phyloP scores from a whole-genome alignment of 2,329 filamentous ascomycete genomes.

The Penicillium corylophilum region DNA sequence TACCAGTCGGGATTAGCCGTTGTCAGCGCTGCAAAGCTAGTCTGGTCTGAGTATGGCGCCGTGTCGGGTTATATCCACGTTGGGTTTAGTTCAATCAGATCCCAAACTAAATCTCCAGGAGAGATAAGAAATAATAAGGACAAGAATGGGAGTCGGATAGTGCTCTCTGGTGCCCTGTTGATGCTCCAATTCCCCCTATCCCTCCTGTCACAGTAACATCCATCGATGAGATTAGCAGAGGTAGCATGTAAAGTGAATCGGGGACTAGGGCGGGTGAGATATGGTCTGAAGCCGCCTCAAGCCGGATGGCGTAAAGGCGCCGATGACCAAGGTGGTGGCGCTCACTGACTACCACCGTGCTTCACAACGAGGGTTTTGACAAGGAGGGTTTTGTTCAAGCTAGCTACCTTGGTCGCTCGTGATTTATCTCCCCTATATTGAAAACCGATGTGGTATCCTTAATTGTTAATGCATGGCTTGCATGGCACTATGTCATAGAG shows the following conservation, averaged over 20 bases:
- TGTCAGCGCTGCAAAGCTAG: background rate
- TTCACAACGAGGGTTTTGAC: background rate
- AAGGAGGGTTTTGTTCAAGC: background rate
- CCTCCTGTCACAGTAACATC: background rate
- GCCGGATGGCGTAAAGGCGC: background rate
- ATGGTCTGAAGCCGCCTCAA: background rate
- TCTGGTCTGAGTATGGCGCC: background rate
- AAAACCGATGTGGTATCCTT: background rate
- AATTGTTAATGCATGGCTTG: too few species aligned
- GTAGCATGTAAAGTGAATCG: background rate
- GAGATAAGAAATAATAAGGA: background rate
- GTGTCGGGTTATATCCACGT: background rate
- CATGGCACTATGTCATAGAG: background rate
- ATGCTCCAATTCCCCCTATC: background rate
- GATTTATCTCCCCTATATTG: background rate
- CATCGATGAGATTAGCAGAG: background rate
- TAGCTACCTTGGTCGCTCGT: background rate
- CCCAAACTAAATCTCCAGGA: background rate
- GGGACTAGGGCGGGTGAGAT: background rate
- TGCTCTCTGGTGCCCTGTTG: background rate
- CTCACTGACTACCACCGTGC: background rate
- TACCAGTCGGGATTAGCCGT: background rate
- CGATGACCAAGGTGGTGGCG: background rate
- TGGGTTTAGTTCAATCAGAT: background rate
- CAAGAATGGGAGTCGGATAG: background rate